Evolutionary conservation across 2,329 filamentous ascomycete species (phyloP).

Genomic region (Metarhizium sp.): DNA sequence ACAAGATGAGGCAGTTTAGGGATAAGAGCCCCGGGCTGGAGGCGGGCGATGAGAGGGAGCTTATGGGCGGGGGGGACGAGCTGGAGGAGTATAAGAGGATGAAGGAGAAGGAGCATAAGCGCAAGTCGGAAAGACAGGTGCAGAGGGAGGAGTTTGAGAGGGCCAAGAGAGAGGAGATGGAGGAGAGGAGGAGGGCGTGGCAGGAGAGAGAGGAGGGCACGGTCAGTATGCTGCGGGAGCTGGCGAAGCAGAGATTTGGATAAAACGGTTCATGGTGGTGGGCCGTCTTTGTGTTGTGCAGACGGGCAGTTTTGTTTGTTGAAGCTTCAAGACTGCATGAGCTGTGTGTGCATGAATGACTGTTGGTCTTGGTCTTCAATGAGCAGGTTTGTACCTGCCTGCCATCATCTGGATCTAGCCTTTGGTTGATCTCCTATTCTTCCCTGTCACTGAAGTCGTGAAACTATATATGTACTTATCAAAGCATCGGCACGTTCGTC

Average conservation of each 20-base stretch:
- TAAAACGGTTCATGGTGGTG: slow-evolving; percentile 16
- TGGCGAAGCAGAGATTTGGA: slow-evolving; percentile 75
- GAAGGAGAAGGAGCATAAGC: slow-evolving; percentile 55
- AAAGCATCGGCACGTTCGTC: too few species aligned
- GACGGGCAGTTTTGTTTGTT: neutral
- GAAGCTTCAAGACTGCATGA: too few species aligned
- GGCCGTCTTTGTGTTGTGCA: neutral
- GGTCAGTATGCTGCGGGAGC: slow-evolving; percentile 67
- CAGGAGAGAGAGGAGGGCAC: slow-evolving; percentile 73
- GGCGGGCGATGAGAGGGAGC: slow-evolving; percentile 55
- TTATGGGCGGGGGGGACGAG: slow-evolving; percentile 65
- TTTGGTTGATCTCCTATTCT: too few species aligned
- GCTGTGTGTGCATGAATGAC: too few species aligned
- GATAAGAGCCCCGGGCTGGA: slow-evolving; percentile 53
- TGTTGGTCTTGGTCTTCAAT: too few species aligned
- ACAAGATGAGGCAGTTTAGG: slow-evolving; percentile 64
- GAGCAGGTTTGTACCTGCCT: too few species aligned
- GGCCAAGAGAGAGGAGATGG: slow-evolving; percentile 68
- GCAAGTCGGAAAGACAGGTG: slow-evolving; percentile 78
- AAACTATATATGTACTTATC: too few species aligned
- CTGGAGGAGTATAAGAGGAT: slow-evolving; percentile 60
- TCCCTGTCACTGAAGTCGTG: too few species aligned
- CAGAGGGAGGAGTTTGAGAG: slow-evolving; percentile 71
- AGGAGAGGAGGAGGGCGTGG: slow-evolving; percentile 62
- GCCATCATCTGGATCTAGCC: too few species aligned